Percentiles rank a stretch among this genome's conserved stretches.
phyloP scores from a whole-genome alignment of 176 grass and related monocot species.

The Cenchrus purpureus region DNA sequence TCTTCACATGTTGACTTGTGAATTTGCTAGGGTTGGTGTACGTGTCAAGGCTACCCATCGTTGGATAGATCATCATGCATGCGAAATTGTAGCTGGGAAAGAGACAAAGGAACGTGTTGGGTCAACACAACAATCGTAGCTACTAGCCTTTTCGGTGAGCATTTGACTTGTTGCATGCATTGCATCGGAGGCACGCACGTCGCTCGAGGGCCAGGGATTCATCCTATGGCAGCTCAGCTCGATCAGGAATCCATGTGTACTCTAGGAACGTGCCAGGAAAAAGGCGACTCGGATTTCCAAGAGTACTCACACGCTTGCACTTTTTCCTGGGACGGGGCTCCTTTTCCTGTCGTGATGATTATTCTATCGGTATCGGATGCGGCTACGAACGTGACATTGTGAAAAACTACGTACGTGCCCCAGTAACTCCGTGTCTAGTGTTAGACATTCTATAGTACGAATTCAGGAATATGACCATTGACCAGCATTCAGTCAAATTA shows the following conservation, averaged over 20 bases:
- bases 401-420: no score
- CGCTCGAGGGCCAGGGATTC: background rate
- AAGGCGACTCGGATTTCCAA: background rate
- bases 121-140: background rate
- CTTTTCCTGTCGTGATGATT: no score
- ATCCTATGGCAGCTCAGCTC: no score
- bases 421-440: no score
- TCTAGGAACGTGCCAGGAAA: background rate
- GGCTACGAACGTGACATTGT: no score
- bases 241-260: background rate
- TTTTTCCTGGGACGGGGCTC: background rate
- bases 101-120: background rate
- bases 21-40: background rate
- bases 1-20: no score
- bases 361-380: no score
- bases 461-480: no score
- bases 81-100: background rate
- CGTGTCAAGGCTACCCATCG: background rate
- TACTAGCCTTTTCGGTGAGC: constrained; percentile 16
- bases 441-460: no score
- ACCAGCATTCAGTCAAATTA: no score
- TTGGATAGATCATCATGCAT: background rate
- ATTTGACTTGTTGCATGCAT: background rate
- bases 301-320: background rate
- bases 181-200: background rate